Percentiles rank a stretch among this genome's conserved stretches.
Conservation (phyloP, 164 flowering plant species). For the Malania oleifera region DNA sequence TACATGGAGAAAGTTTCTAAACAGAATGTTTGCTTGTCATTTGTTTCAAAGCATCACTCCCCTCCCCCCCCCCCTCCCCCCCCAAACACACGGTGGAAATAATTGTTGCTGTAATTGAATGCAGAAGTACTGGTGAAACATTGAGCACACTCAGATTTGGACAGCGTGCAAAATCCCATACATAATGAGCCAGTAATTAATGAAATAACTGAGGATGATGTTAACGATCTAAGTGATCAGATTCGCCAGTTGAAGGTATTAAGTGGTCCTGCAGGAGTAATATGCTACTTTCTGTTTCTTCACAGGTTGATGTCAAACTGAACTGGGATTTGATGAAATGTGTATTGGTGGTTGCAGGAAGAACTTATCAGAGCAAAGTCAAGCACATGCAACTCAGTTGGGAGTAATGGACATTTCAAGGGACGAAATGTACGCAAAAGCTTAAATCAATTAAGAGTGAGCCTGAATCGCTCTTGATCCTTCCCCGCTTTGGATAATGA, state of each 20-base stretch:
- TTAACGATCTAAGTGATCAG: slow-evolving; percentile 85
- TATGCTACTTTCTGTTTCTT: not conserved
- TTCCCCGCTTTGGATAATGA: slow-evolving; percentile 58
- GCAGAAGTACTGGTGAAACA: slow-evolving; percentile 65
- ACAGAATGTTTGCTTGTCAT: no score
- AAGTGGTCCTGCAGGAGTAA: not conserved
- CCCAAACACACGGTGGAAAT: no score
- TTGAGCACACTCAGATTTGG: slow-evolving; percentile 89
- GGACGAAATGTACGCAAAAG: slow-evolving; percentile 67
- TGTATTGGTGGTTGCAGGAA: slow-evolving; percentile 51
- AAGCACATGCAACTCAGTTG: slow-evolving; percentile 24
- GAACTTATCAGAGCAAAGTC: slow-evolving; percentile 85
- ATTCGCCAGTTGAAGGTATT: slow-evolving; percentile 89
- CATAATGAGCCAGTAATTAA: slow-evolving; percentile 80
- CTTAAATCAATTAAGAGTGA: slow-evolving; percentile 78
- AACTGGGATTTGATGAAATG: slow-evolving; percentile 2
- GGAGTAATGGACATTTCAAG: slow-evolving; percentile 37
- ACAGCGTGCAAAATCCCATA: slow-evolving; percentile 47
- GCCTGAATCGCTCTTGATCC: slow-evolving; percentile 84
- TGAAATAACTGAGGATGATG: slow-evolving; percentile 91
- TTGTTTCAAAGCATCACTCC: no score
- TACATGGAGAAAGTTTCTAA: no score
- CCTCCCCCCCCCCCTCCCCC: no score
- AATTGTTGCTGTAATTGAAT: slow-evolving; percentile 14
- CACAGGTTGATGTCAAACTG: not conserved